These are phyloP conservation scores for Penicillium flavigenum DNA, from an alignment of 495 filamentous ascomycete genomes.

Conservation along the genomic window DNA sequence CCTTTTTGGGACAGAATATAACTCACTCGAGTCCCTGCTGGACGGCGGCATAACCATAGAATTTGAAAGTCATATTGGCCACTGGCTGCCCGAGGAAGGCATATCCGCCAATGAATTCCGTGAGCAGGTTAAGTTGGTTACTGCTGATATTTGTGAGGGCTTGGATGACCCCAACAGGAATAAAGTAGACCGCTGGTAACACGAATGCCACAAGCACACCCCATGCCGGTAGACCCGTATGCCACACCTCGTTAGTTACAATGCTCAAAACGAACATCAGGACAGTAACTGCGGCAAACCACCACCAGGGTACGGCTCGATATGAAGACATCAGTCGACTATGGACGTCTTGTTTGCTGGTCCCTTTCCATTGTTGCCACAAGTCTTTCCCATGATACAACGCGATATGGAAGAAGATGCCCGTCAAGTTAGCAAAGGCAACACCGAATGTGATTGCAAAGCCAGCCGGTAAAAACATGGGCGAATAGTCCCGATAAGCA, in stretches of 20 bases:
- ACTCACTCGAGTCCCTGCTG: constrained; percentile 47
- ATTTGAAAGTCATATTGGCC: constrained; percentile 75
- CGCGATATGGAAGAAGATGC: constrained; percentile 63
- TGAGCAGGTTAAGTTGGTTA: constrained; percentile 63
- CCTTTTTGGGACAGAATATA: constrained; percentile 27
- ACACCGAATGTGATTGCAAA: constrained; percentile 62
- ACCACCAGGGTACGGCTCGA: constrained; percentile 46
- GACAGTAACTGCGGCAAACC: constrained; percentile 38
- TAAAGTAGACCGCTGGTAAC: constrained; percentile 42
- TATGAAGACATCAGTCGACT: constrained; percentile 42
- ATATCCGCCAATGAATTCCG: constrained; percentile 71
- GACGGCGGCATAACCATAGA: constrained; percentile 71
- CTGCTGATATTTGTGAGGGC: constrained; percentile 68
- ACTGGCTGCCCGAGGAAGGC: constrained; percentile 65
- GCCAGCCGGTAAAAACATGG: constrained; percentile 48
- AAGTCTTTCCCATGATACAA: constrained; percentile 65
- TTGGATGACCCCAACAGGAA: constrained; percentile 54
- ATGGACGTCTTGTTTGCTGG: constrained; percentile 55
- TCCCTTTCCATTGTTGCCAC: constrained; percentile 58
- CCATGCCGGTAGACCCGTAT: constrained; percentile 67
- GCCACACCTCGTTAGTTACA: constrained; percentile 61
- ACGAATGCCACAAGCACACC: constrained; percentile 61
- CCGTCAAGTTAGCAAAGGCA: constrained; percentile 67
- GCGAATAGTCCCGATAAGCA: constrained; percentile 46
- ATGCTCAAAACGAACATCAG: constrained; percentile 61